Evolutionary conservation across 2,329 filamentous ascomycete species (phyloP), one percentile per base, ranked within the genome.

Genomic region (Ceratocystis colombiana): DNA sequence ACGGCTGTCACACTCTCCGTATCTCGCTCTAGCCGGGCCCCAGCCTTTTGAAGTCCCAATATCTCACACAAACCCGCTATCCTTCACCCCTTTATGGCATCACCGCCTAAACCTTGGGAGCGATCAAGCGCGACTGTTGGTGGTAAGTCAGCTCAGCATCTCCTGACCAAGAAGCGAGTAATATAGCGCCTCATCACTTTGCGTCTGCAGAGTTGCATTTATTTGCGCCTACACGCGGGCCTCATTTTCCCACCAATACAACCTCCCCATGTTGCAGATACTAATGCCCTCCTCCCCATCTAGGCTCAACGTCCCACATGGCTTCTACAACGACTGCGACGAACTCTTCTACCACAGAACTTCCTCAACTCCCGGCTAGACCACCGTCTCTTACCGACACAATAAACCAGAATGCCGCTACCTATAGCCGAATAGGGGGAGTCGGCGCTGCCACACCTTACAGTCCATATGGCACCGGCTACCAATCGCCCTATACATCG

Each of bases 61-160:
- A 33, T 59, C 55, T 28, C 10, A 28, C 48, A 53, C 25, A 53
- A 53, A 15, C 22, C 48, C 48, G 48, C 55, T 57, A 50, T 37
- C n/a, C 28, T 22, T n/a, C 22, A 17, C 48, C 59, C 33, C 55
- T 61, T 22, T 62, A 86, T 86, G 81, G 83, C 83, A 70, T 96
- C 93, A 76, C 94, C 94, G 74, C 94, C 94, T 66, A 99, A 99
- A 78, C 94, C 94, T 61, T 99, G 94, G 94, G 94, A 99, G 79
- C 84, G 88, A 76, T 83, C 87, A 70, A 88, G 87, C 76, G 83
- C 84, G 69, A 61, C 67, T 63, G 66, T 61, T 64, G 63, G 62
- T 62, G 30, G 55, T 67, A 46, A 7, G 65, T 63, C 28, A 68
- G 64, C 55, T 61, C 28, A 68, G 65, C 50, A 37, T 64, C 45